Conservation (phyloP, 1,284 basidiomycete species). For the Vanrija sp. region DNA sequence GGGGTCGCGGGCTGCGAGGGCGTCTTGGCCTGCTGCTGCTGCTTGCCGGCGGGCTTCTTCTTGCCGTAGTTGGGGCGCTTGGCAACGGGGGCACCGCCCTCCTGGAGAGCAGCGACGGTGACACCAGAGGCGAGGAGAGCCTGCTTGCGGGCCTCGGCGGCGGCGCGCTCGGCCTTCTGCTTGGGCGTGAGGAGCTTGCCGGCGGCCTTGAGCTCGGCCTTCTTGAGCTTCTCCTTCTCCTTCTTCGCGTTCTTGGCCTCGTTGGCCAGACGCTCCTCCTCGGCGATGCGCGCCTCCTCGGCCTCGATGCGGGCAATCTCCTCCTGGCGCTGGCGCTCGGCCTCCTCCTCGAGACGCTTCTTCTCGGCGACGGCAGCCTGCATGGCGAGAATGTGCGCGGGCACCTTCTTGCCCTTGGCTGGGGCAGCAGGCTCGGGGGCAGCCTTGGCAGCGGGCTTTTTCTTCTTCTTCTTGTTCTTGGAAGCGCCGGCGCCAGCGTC, state of each 20-base stretch:
- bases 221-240: conserved; percentile 80
- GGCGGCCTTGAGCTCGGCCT: conserved; percentile 77
- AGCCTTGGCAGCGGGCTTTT: conserved; percentile 72
- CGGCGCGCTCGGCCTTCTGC: conserved; percentile 89
- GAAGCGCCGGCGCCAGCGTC: conserved; percentile 49
- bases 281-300: conserved; percentile 70
- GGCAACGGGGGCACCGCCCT: conserved; percentile 51
- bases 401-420: conserved; percentile 64
- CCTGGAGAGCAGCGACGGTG: conserved; percentile 75
- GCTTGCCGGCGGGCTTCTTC: conserved; percentile 59
- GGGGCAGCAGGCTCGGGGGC: conserved; percentile 53
- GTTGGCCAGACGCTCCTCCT: conserved; percentile 69
- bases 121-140: conserved; percentile 81
- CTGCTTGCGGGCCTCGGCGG: conserved; percentile 85
- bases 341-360: conserved; percentile 79
- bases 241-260: conserved; percentile 81
- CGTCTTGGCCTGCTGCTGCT: conserved; percentile 22
- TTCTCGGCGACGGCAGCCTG: conserved; percentile 86
- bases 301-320: conserved; percentile 62
- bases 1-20: conserved; percentile 37
- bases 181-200: conserved; percentile 88
- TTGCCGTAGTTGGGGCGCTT: conserved; percentile 65
- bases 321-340: conserved; percentile 54
- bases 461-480: conserved; percentile 84
- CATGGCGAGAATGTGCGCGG: conserved; percentile 59